phyloP scores from a whole-genome alignment of 2,329 filamentous ascomycete species.

The Sordariomycetes sp. region DNA sequence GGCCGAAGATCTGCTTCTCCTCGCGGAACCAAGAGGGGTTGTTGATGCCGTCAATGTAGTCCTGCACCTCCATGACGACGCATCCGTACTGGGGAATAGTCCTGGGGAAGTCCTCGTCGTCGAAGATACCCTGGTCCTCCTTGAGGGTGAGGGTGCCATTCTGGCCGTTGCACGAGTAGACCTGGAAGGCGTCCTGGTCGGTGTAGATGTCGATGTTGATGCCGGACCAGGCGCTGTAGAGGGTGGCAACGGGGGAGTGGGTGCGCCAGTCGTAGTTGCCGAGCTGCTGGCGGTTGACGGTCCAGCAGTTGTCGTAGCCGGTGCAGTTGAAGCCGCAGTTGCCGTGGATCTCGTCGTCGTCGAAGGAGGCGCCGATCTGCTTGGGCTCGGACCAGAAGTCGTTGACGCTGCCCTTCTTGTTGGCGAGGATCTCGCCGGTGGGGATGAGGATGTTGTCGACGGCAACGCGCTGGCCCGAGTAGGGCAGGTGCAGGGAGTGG shows the following conservation, averaged over 20 bases:
- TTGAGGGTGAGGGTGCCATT: slow-evolving; percentile 65
- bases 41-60: slow-evolving; percentile 92
- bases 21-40: slow-evolving; percentile 76
- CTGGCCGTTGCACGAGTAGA: slow-evolving; percentile 75
- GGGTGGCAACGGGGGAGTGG: slow-evolving; percentile 49
- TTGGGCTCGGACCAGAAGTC: slow-evolving; percentile 80
- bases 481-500: slow-evolving; percentile 65
- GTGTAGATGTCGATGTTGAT: slow-evolving; percentile 75
- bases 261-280: slow-evolving; percentile 54
- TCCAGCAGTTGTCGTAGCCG: slow-evolving; percentile 70
- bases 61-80: slow-evolving; percentile 83
- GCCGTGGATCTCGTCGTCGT: slow-evolving; percentile 49
- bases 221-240: slow-evolving; percentile 68
- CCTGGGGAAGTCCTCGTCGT: slow-evolving; percentile 43
- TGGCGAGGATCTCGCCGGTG: slow-evolving; percentile 65
- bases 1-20: slow-evolving; percentile 49
- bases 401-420: slow-evolving; percentile 58
- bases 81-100: slow-evolving; percentile 72
- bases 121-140: slow-evolving; percentile 55
- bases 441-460: slow-evolving; percentile 67
- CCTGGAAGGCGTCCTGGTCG: slow-evolving; percentile 80
- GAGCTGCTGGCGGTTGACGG: slow-evolving; percentile 52
- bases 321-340: slow-evolving; percentile 78
- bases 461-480: slow-evolving; percentile 59
- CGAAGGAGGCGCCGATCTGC: slow-evolving; percentile 63